Percentiles rank a stretch among this genome's conserved stretches.
phyloP scores from a whole-genome alignment of 2,329 filamentous ascomycete genomes.

The Hypoxylon sp. region DNA sequence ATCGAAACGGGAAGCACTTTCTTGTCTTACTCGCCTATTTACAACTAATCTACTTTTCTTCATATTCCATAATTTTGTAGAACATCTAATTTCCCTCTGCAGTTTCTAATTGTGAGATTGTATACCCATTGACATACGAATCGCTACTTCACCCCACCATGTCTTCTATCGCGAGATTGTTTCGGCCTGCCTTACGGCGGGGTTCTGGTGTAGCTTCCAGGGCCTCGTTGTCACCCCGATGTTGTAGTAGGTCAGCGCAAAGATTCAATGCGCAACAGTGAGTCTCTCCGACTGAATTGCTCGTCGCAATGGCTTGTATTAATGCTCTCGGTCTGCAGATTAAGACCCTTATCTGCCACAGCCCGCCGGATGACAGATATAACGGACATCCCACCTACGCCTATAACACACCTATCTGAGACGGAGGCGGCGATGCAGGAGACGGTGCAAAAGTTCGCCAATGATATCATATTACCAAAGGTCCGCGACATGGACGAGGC shows the following conservation, averaged over 20 bases:
- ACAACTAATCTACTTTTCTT: slow-evolving; percentile 8
- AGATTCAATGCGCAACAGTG: slow-evolving; percentile 52
- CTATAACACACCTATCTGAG: slow-evolving; percentile 93
- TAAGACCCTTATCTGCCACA: slow-evolving; percentile 70
- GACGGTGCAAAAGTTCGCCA: slow-evolving; percentile 89
- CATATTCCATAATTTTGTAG: neutral
- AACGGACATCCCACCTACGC: slow-evolving; percentile 85
- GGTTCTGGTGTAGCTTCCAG: slow-evolving; percentile 55
- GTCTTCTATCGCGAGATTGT: slow-evolving; percentile 64
- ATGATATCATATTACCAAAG: slow-evolving; percentile 88
- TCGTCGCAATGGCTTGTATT: slow-evolving; percentile 26
- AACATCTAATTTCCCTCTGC: slow-evolving; percentile 1
- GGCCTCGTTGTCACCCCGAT: slow-evolving; percentile 47
- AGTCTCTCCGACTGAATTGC: slow-evolving; percentile 34
- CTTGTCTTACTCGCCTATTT: slow-evolving; percentile 16
- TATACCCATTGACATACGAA: neutral
- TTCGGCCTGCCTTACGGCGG: slow-evolving; percentile 66
- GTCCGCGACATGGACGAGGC: slow-evolving; percentile 98
- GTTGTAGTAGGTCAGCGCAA: slow-evolving; percentile 48
- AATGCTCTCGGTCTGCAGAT: slow-evolving; percentile 14
- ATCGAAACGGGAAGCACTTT: slow-evolving; percentile 19
- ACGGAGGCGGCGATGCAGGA: slow-evolving; percentile 91
- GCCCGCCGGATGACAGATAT: slow-evolving; percentile 72
- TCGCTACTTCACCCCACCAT: slow-evolving; percentile 50
- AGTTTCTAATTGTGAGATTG: slow-evolving; percentile 3